Evolutionary conservation across 768 basidiomycete genomes (phyloP), one percentile per base, ranked within the genome.

Genomic region (Lyophyllum atratum): DNA sequence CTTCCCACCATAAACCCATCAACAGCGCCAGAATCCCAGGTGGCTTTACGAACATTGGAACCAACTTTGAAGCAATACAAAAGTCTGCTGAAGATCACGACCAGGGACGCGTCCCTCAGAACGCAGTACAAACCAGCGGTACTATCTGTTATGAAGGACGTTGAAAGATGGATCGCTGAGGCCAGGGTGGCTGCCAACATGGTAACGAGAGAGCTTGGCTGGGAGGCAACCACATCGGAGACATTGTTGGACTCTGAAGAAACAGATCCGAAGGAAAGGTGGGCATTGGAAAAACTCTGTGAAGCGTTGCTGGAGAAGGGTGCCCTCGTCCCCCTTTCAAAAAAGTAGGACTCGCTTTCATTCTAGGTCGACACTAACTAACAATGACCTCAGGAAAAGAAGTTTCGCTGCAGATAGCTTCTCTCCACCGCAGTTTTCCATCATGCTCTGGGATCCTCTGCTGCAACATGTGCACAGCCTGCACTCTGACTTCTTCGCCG

Each of bases 101-200:
- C 80, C 4, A 81, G 86, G 29, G 93, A 95, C 66, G 79, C 78
- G 2, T 89, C 89, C 1, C 69, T 90, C 26, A 76, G 74, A 24
- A 67, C 77, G 2, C 76, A 76, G 37, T 75, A 81, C 59, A 82
- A 85, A 45, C 68, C 74, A 5, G 80, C 85, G 15, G 75, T 89
- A 14, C 69, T 78, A 5, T 64, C 73, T 4, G 65, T 82, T 14
- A 71, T 86, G 45, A 81, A 83, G 56, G 86, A 87, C 42, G 68
- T 92, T 19, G 92, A 94, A 65, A 76, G 87, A 15, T 94, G 91
- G 90, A 80, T 93, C 28, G 76, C 86, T 3, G 92, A 95, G 72
- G 83, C 84, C 22, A 81, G 80, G 65, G 80, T 90, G 22, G 81
- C 85, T 21, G 83, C 85, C 25, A 80, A 83, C 52, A 70, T 82